Conservation (phyloP, 1,284 basidiomycete species). For the Peniophora sp. region DNA sequence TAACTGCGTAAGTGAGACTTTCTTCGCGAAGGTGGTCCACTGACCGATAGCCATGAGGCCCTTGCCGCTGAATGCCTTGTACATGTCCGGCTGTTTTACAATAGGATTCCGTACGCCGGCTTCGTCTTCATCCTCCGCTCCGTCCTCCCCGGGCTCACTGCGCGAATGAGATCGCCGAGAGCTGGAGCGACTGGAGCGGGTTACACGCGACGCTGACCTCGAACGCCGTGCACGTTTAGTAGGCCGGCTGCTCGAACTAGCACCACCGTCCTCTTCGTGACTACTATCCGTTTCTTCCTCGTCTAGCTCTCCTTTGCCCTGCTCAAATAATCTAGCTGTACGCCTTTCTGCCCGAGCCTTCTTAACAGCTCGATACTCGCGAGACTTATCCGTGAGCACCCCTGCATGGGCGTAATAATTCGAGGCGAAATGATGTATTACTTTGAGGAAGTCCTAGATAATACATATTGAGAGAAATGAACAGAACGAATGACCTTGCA, state of each 20-base stretch:
- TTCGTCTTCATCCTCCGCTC: constrained; percentile 8
- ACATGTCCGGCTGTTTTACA: constrained; percentile 47
- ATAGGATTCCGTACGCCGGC: constrained; percentile 11
- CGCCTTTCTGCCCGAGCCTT: constrained; percentile 17
- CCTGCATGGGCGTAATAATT: constrained; percentile 54
- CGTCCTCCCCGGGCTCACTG: constrained; percentile 10
- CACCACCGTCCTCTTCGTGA: not conserved
- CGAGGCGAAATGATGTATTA: constrained; percentile 59
- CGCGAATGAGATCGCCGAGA: constrained; percentile 10
- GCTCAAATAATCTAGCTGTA: constrained; percentile 4
- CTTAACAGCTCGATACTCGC: constrained; percentile 34
- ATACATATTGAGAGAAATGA: constrained; percentile 3
- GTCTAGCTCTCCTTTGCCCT: constrained; percentile 9
- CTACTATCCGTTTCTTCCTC: constrained; percentile 6
- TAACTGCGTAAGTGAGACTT: not conserved
- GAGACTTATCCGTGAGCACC: constrained; percentile 44
- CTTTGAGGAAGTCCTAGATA: constrained; percentile 60
- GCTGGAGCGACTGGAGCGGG: constrained; percentile 2
- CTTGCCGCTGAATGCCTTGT: constrained; percentile 63
- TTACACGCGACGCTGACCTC: constrained; percentile 3
- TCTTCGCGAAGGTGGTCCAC: constrained; percentile 11
- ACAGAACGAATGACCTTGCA: constrained; percentile 3
- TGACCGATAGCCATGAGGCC: constrained; percentile 63
- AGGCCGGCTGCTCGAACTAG: constrained; percentile 7
- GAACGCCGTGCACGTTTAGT: constrained; percentile 6